Evolutionary conservation across 225 moss, liverwort and hornwort genomes (phyloP).

Genomic region (Marchantia paleacea): DNA sequence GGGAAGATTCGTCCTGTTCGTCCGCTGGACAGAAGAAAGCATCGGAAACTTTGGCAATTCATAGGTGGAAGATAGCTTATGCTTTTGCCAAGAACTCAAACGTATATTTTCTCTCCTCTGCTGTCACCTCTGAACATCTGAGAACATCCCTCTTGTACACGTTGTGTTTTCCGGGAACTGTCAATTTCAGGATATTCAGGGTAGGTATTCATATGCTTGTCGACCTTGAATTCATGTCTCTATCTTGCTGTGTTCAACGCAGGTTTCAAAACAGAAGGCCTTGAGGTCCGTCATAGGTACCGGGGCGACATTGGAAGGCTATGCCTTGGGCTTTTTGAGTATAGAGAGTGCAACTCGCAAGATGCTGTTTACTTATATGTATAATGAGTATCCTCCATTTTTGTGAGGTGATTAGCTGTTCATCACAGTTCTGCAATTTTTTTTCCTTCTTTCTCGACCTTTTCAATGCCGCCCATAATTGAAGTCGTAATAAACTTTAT

Average conservation of each 20-base stretch:
- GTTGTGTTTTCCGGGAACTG: neutral
- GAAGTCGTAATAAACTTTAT: too few species aligned
- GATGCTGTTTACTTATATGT: conserved; percentile 49
- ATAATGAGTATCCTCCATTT: conserved; percentile 65
- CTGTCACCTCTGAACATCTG: neutral
- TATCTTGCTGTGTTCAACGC: neutral
- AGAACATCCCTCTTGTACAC: neutral
- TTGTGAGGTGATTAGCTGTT: neutral
- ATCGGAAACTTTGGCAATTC: conserved; percentile 20
- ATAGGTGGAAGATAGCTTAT: conserved; percentile 44
- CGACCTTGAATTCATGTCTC: neutral
- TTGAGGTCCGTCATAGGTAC: conserved; percentile 65
- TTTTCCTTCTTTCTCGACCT: too few species aligned
- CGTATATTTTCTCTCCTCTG: conserved; percentile 14
- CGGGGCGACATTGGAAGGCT: conserved; percentile 66
- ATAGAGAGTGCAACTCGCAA: conserved; percentile 44
- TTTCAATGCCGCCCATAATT: too few species aligned
- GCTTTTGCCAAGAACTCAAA: conserved; percentile 33
- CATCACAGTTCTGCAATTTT: too few species aligned
- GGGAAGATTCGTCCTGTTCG: conserved; percentile 9
- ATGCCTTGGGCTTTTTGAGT: conserved; percentile 57
- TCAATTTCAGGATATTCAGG: neutral
- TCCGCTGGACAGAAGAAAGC: neutral
- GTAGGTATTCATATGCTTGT: neutral
- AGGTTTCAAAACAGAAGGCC: conserved; percentile 62